These are phyloP conservation scores for Lasiosphaeris hirsuta DNA, from an alignment of 495 filamentous ascomycete genomes.

Conservation along the genomic window DNA sequence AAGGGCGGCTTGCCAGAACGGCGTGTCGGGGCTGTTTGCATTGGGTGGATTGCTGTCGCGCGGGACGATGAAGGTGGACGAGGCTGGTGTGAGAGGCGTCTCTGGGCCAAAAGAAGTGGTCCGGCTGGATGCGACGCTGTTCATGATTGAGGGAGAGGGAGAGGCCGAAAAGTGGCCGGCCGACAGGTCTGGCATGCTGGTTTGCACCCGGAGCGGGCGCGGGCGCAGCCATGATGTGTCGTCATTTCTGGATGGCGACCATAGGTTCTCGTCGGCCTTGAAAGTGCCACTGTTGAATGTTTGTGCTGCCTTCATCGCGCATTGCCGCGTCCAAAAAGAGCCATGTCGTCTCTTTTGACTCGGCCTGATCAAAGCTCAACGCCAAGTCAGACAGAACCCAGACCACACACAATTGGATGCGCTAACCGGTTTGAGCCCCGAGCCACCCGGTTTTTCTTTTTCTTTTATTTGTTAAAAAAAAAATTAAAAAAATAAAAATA, in stretches of 20 bases:
- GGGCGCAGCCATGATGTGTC: slow-evolving; percentile 1
- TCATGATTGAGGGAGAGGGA: not conserved
- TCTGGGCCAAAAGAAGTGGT: not conserved
- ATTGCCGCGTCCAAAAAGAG: no score
- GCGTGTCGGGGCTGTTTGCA: slow-evolving; percentile 4
- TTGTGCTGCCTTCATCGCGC: not conserved
- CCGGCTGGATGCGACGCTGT: not conserved
- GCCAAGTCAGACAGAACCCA: no score
- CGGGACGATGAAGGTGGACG: not conserved
- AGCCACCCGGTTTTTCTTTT: no score
- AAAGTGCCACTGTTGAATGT: not conserved
- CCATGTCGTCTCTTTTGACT: no score
- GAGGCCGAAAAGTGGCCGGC: not conserved
- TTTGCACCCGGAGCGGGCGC: slow-evolving; percentile 5
- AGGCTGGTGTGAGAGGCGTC: not conserved
- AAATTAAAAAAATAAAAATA: no score
- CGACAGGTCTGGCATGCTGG: slow-evolving; percentile 10
- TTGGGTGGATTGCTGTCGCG: not conserved
- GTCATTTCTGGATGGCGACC: not conserved
- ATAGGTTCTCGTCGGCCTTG: not conserved
- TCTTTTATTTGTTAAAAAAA: no score
- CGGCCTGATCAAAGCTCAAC: no score
- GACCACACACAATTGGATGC: no score
- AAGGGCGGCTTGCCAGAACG: slow-evolving; percentile 45
- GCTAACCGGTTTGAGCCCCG: no score